A percentile compares a stretch with the other conserved stretches of the same genome.
phyloP scores from a whole-genome alignment of 2,329 filamentous ascomycete genomes.

The Tolypocladium pustulatum region DNA sequence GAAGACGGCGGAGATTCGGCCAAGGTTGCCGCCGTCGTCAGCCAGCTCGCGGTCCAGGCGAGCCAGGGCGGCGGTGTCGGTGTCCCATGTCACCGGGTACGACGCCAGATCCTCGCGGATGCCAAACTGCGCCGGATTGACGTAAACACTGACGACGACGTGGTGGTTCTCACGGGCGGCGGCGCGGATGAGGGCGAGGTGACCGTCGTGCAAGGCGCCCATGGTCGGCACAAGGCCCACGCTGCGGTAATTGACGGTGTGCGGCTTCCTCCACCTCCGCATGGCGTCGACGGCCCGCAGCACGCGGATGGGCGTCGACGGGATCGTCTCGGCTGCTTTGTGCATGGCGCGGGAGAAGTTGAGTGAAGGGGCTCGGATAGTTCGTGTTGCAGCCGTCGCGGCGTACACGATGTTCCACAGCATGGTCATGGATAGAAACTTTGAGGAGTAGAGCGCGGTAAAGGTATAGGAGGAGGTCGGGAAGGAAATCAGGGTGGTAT shows the following conservation, averaged over 20 bases:
- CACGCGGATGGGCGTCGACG: slow-evolving; percentile 52
- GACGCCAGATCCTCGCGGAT: slow-evolving; percentile 75
- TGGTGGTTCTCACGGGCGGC: slow-evolving; percentile 77
- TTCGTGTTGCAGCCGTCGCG: not conserved
- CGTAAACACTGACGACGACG: slow-evolving; percentile 85
- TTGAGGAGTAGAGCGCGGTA: not conserved
- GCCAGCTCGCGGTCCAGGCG: slow-evolving; percentile 63
- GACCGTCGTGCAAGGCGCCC: slow-evolving; percentile 91
- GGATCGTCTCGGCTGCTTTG: slow-evolving; percentile 32
- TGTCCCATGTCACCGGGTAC: slow-evolving; percentile 84
- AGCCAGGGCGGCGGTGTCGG: slow-evolving; percentile 59
- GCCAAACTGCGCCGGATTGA: slow-evolving; percentile 96
- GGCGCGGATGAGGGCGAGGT: slow-evolving; percentile 73
- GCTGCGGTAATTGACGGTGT: slow-evolving; percentile 55
- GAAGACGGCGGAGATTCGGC: slow-evolving; percentile 73
- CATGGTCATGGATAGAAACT: not conserved
- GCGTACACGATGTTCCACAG: not conserved
- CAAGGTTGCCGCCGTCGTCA: slow-evolving; percentile 45
- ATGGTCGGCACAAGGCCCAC: slow-evolving; percentile 93
- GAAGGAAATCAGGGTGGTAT: slow-evolving; percentile 4
- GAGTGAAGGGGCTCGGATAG: not conserved
- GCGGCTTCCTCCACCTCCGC: slow-evolving; percentile 57
- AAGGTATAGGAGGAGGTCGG: not conserved
- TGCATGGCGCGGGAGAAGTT: slow-evolving; percentile 10
- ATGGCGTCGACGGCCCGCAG: slow-evolving; percentile 67